Evolutionary conservation across 1,284 basidiomycete species (phyloP).

Genomic region (Pyrrhoderma noxium): DNA sequence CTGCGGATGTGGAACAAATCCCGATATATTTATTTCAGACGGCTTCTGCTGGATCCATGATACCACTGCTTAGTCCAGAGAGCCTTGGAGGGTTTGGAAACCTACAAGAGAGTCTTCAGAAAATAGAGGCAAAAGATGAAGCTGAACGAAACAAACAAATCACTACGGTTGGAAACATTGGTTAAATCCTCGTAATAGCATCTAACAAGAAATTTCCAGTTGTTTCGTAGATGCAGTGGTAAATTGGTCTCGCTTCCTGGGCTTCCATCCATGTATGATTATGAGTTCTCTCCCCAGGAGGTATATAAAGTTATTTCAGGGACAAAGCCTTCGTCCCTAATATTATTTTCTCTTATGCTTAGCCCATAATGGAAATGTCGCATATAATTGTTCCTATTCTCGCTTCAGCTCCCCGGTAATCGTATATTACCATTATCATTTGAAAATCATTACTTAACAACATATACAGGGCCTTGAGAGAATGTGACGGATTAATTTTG

Average conservation of each 20-base stretch:
- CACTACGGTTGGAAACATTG: background rate
- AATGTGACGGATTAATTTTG: conserved; percentile 10
- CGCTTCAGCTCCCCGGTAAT: no score
- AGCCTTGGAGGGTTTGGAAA: background rate
- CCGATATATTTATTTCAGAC: conserved; percentile 10
- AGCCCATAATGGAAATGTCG: no score
- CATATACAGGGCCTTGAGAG: background rate
- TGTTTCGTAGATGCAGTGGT: background rate
- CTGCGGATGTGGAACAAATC: conserved; percentile 1
- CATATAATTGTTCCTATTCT: no score
- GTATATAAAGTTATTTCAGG: background rate
- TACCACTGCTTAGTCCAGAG: conserved; percentile 7
- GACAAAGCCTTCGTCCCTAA: no score
- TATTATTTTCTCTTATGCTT: no score
- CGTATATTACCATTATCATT: no score
- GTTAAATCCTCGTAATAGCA: background rate
- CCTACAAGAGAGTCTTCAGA: conserved; percentile 5
- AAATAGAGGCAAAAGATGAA: background rate
- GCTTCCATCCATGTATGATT: conserved; percentile 12
- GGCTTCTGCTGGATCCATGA: background rate
- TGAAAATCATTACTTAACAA: no score
- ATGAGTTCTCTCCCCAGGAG: conserved; percentile 7
- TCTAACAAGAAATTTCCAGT: background rate
- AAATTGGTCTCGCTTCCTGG: conserved; percentile 5
- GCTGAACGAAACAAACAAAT: background rate